These are phyloP conservation scores for Schizophyllum amplum DNA, from an alignment of 1,284 basidiomycete genomes.

Conservation along the genomic window DNA sequence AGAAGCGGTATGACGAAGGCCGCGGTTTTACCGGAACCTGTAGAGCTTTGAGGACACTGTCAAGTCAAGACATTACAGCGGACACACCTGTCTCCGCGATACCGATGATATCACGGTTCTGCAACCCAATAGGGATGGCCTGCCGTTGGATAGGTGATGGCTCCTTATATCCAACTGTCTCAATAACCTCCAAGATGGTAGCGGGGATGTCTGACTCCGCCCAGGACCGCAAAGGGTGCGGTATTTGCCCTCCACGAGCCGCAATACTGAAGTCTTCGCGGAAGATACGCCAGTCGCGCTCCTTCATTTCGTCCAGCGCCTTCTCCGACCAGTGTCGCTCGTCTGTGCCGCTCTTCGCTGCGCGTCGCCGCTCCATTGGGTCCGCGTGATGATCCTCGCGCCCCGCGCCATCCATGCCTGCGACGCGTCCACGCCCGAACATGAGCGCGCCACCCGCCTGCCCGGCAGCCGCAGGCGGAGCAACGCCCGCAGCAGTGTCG, in stretches of 20 bases:
- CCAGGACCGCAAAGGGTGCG: conserved; percentile 90
- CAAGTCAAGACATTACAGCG: conserved; percentile 1
- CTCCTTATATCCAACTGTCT: conserved; percentile 91
- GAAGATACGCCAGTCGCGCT: conserved; percentile 98
- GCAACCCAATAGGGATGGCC: conserved; percentile 94
- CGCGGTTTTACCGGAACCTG: conserved; percentile 98
- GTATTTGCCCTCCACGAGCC: conserved; percentile 86
- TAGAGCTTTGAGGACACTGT: neutral
- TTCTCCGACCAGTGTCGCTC: conserved; percentile 99
- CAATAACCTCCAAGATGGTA: conserved; percentile 77
- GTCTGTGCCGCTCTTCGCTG: conserved; percentile 77
- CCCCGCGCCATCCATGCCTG: conserved; percentile 62
- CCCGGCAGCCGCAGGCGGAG: conserved; percentile 54
- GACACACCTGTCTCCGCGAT: conserved; percentile 89
- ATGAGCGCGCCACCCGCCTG: conserved; percentile 79
- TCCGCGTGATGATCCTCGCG: conserved; percentile 49
- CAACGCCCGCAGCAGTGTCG: conserved; percentile 74
- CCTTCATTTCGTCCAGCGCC: conserved; percentile 87
- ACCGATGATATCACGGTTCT: conserved; percentile 95
- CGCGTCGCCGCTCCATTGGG: conserved; percentile 71
- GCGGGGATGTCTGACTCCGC: conserved; percentile 79
- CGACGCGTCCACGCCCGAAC: conserved; percentile 78
- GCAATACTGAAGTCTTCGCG: conserved; percentile 97
- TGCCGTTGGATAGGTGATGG: conserved; percentile 96
- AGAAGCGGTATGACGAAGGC: conserved; percentile 99